Conservation (phyloP, 371 early-diverging fungal genomes). For the Mucor piriformis region DNA sequence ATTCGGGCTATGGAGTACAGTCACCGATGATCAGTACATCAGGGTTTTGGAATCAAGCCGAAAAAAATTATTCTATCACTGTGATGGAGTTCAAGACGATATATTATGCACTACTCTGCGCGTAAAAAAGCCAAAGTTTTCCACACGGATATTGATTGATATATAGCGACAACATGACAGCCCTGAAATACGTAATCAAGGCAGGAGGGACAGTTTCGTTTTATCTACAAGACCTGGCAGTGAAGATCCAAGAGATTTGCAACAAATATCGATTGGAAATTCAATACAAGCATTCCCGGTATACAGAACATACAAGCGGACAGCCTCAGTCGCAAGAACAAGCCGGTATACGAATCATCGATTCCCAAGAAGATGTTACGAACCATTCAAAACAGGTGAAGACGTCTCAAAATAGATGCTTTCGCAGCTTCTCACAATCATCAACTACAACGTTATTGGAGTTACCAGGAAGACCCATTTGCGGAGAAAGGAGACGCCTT, state of each 20-base stretch:
- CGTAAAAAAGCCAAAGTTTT: background rate
- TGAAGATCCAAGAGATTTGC: conserved; percentile 18
- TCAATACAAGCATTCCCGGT: conserved; percentile 21
- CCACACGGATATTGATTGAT: background rate
- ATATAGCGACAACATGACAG: conserved; percentile 27
- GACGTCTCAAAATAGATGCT: conserved; percentile 26
- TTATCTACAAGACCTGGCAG: conserved; percentile 15
- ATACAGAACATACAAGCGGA: conserved; percentile 18
- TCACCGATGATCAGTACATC: background rate
- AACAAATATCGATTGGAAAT: conserved; percentile 7
- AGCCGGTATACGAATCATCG: conserved; percentile 15
- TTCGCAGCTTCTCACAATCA: conserved; percentile 32
- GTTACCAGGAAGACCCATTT: conserved; percentile 21
- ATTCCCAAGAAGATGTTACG: conserved; percentile 4
- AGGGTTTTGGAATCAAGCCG: conserved; percentile 19
- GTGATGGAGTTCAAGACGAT: conserved; percentile 25
- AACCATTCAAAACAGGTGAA: conserved; percentile 6
- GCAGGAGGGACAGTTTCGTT: conserved; percentile 21
- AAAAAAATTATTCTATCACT: conserved; percentile 16
- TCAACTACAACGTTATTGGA: conserved; percentile 23
- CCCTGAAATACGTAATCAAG: conserved; percentile 24
- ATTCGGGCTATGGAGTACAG: conserved; percentile 16
- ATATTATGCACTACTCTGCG: conserved; percentile 9
- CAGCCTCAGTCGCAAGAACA: conserved; percentile 9
- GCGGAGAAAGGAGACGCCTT: background rate